Evolutionary conservation across 495 filamentous ascomycete species (phyloP).

Genomic region (Apodospora peruviana): DNA sequence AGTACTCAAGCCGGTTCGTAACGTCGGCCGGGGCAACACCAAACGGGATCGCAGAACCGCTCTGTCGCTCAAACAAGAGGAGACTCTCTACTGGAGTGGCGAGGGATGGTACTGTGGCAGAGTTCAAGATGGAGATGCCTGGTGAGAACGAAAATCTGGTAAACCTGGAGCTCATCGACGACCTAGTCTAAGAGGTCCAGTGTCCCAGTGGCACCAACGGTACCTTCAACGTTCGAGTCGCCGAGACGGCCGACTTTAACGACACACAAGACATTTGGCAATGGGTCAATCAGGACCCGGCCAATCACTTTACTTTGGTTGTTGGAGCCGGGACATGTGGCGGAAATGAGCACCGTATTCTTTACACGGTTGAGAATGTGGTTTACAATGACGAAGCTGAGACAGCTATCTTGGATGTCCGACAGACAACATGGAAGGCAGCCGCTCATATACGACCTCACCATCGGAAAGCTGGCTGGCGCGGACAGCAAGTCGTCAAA

Average conservation of each 20-base stretch:
- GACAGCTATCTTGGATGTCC: slow-evolving; percentile 12
- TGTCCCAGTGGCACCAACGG: slow-evolving; percentile 5
- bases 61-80: slow-evolving; percentile 3
- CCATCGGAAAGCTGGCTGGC: slow-evolving; percentile 5
- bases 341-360: slow-evolving; percentile 1
- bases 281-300: slow-evolving; percentile 13
- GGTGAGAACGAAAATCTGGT: slow-evolving; percentile 10
- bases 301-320: slow-evolving; percentile 14
- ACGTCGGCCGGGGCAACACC: slow-evolving; percentile 4
- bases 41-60: slow-evolving; percentile 6
- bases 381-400: slow-evolving; percentile 10
- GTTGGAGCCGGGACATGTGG: slow-evolving; percentile 13
- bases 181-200: slow-evolving; percentile 5
- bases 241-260: slow-evolving; percentile 11
- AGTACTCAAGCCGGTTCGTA: slow-evolving; percentile 8
- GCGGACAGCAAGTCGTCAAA: not conserved
- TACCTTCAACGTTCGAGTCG: slow-evolving; percentile 7
- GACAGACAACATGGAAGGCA: slow-evolving; percentile 12
- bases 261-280: slow-evolving; percentile 15
- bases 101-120: slow-evolving; percentile 13
- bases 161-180: slow-evolving; percentile 16
- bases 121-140: slow-evolving; percentile 6
- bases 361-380: slow-evolving; percentile 9
- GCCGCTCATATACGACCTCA: slow-evolving; percentile 15
- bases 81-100: slow-evolving; percentile 13